Evolutionary conservation across 768 basidiomycete species (phyloP).

Genomic region (Hygrocybe punicea): DNA sequence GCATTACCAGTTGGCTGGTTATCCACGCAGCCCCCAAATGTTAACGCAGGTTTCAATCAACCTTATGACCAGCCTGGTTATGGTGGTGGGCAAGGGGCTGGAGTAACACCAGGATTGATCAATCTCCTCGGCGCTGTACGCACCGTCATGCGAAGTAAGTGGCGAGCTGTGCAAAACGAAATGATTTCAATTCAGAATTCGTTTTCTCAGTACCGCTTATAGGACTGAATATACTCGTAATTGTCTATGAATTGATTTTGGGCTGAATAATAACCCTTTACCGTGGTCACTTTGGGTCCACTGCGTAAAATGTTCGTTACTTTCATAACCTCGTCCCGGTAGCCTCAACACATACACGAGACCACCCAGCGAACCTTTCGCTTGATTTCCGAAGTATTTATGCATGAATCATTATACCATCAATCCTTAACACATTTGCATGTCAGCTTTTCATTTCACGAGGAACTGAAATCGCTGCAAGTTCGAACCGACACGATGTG

Average conservation of each 20-base stretch:
- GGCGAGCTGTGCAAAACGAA: conserved; percentile 3
- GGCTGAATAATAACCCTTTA: conserved; percentile 37
- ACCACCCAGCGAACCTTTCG: too few species aligned
- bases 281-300: neutral
- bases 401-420: too few species aligned
- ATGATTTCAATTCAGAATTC: conserved; percentile 5
- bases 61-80: conserved; percentile 65
- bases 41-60: conserved; percentile 58
- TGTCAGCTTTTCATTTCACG: too few species aligned
- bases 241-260: conserved; percentile 78
- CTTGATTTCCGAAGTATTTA: too few species aligned
- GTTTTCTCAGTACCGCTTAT: conserved; percentile 79
- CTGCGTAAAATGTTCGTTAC: neutral
- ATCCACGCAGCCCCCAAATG: conserved; percentile 56
- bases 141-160: conserved; percentile 96
- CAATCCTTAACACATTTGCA: too few species aligned
- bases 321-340: conserved; percentile 51
- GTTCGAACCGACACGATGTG: too few species aligned
- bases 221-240: conserved; percentile 79
- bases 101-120: conserved; percentile 82
- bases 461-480: too few species aligned
- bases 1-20: conserved; percentile 80
- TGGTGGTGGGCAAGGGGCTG: conserved; percentile 48
- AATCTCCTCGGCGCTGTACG: conserved; percentile 93
- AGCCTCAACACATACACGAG: conserved; percentile 62